Base-by-base conservation (phyloP, 352 stramenopile species). In the Pythium periplocum region DNA sequence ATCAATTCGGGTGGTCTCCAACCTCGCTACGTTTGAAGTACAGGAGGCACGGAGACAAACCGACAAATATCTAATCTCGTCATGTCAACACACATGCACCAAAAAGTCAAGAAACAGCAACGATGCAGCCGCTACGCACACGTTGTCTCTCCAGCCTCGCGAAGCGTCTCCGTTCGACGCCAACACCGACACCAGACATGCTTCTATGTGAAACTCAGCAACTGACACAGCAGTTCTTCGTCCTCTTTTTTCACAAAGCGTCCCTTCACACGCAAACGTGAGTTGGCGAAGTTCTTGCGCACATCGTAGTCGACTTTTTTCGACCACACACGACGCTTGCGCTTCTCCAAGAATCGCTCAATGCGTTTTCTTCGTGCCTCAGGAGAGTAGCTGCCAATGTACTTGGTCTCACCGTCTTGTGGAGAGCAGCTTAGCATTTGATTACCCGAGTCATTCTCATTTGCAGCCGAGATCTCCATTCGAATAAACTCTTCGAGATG, bases 161-260 rank as follows among this genome's bases (percentile, higher is more conserved):
- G 10, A 50, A 50, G 32, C 12, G 31, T 34, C 41, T 41, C 31
- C 46, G 34, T 26, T 52, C 46, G 31, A n/a, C 34, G 31, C 6
- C 17, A 41, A 26, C 17, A 26, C 0, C 17, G 17, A 26, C 17
- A 26, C 17, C 17, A 26, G 17, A 26, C 17, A 26, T 26, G 17
- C 7, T 12, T 42, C 45, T 84, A 93, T 57, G 75, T 93, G 62
- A 84, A 85, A 66, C 80, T 90, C 62, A 94, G 52, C 49, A 90
- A 63, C 54, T 88, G 69, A 52, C 87, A 90, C 43, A 97, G 67
- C 55, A 96, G 61, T 66, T 97, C 78, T 61, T 97, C 89, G 68
- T 99, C 96, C 66, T 99, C 96, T 62, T 99, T 99, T 75, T 98
- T 99, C 33, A 99, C 96, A 71, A 99, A 99, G 44, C 96, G 87